Evolutionary conservation across 352 stramenopile species (phyloP).

Genomic region (Phytophthora capsici): DNA sequence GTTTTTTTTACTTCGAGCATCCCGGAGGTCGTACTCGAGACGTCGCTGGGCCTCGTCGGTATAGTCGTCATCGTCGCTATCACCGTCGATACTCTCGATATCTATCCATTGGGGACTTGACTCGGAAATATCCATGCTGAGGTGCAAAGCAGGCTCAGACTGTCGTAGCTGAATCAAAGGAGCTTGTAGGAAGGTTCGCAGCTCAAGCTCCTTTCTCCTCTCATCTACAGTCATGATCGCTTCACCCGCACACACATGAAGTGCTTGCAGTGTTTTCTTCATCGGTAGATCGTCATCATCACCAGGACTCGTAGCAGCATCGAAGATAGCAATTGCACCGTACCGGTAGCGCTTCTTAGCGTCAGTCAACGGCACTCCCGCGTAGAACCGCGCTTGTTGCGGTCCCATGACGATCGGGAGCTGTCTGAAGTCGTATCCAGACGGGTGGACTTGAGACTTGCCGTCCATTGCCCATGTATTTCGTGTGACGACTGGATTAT

Average conservation of each 20-base stretch:
- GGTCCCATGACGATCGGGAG: slow-evolving; percentile 74
- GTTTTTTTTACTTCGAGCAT: slow-evolving; percentile 17
- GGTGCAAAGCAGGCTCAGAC: slow-evolving; percentile 52
- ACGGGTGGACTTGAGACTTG: slow-evolving; percentile 30
- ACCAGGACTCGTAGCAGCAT: slow-evolving; percentile 43
- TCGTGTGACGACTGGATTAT: slow-evolving; percentile 53
- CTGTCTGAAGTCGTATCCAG: slow-evolving; percentile 56
- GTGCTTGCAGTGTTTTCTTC: slow-evolving; percentile 31
- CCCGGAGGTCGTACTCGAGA: slow-evolving; percentile 23
- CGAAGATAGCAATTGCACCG: slow-evolving; percentile 73
- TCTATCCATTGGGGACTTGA: slow-evolving; percentile 15
- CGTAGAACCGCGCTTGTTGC: slow-evolving; percentile 78
- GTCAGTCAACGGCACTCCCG: slow-evolving; percentile 65
- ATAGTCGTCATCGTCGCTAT: slow-evolving; percentile 28
- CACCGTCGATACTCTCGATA: slow-evolving; percentile 31
- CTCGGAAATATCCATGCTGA: slow-evolving; percentile 32
- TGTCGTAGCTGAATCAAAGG: slow-evolving; percentile 54
- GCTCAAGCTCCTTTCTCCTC: slow-evolving; percentile 51
- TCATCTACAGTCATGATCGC: slow-evolving; percentile 50
- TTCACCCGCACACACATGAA: slow-evolving; percentile 46
- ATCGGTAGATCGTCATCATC: slow-evolving; percentile 51
- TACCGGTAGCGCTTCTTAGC: slow-evolving; percentile 46
- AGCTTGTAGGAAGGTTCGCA: slow-evolving; percentile 59
- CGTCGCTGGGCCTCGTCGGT: slow-evolving; percentile 20
- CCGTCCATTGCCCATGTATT: slow-evolving; percentile 43